Percentiles rank a stretch among this genome's conserved stretches.
phyloP scores from a whole-genome alignment of 2,329 filamentous ascomycete species.

The Phoma sp. region DNA sequence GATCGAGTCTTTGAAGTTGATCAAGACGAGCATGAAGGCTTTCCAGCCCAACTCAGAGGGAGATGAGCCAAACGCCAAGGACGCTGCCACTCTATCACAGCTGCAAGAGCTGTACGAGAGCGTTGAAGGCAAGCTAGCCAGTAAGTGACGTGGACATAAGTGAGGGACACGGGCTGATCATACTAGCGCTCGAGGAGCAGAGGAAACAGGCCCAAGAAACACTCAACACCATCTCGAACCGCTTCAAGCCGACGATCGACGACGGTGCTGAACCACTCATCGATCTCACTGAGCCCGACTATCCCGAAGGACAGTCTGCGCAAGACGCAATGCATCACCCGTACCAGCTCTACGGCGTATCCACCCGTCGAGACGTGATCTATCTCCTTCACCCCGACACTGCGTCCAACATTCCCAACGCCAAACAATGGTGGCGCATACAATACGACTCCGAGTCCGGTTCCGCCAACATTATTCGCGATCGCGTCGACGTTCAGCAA shows the following conservation, averaged over 20 bases:
- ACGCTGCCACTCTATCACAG: constrained; percentile 31
- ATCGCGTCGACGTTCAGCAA: constrained; percentile 57
- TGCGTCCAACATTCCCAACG: constrained; percentile 21
- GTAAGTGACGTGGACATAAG: constrained; percentile 21
- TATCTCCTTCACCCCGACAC: constrained; percentile 58
- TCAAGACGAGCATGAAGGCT: constrained; percentile 48
- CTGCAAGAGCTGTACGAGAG: constrained; percentile 40
- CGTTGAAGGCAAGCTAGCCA: constrained; percentile 41
- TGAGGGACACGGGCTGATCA: constrained; percentile 12
- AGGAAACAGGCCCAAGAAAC: constrained; percentile 51
- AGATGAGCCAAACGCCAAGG: constrained; percentile 20
- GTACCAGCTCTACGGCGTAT: constrained; percentile 65
- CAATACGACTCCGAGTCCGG: constrained; percentile 39
- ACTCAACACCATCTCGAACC: constrained; percentile 53
- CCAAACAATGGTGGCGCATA: constrained; percentile 46
- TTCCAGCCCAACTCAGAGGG: constrained; percentile 31
- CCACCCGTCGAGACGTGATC: constrained; percentile 63
- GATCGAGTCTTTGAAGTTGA: constrained; percentile 47
- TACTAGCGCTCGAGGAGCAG: constrained; percentile 52
- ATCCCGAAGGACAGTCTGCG: constrained; percentile 27
- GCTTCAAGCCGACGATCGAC: constrained; percentile 55
- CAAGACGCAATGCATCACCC: constrained; percentile 42
- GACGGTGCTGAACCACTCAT: constrained; percentile 27
- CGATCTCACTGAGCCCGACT: constrained; percentile 36
- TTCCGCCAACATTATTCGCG: constrained; percentile 33